Evolutionary conservation across 306 rosid species (phyloP), one percentile per base, ranked within the genome.

Genomic region (Luffa aegyptiaca): DNA sequence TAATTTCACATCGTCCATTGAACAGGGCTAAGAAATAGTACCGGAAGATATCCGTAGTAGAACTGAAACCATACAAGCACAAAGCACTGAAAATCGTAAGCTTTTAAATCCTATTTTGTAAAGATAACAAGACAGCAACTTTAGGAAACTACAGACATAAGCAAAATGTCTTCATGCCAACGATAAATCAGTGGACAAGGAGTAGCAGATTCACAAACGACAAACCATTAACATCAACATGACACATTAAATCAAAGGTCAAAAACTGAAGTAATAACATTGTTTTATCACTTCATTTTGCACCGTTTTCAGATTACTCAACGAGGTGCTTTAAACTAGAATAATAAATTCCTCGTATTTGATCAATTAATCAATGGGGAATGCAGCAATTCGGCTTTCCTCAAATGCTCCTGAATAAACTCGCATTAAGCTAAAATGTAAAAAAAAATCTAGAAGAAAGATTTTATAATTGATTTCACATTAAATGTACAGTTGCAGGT

Each of bases 1-100:
- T 44, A 62, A 49, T 36, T 79, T 79, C 52, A 51, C 78, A 53
- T 80, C 78, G 35, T 80, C 82, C 82, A 80, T 80, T 20, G 42
- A 62, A 51, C 52, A 56, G 68, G 20, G 75, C 21, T 56, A 58
- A 63, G 77, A 66, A 80, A 55, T 33, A 68, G 33, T 51, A 39
- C 68, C 63, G 53, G 17, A 8, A 18, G 17, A 69, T 9, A n/a
- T 4, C 62, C 10, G 53, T 79, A 21, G 46, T 16, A 51, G 46
- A 53, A 37, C 63, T 44, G 66, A 69, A 66, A 52, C 58, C 53
- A 68, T 51, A 53, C 14, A 66, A 79, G 52, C 52, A 77, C 7
- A 57, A 77, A 78, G 49, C 78, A 48, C 62, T 31, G 44, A 33
- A 51, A 75, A 52, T 53, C 10, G 78, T 53, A 33, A 75, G 42